These are phyloP conservation scores for Sclerotinia minor DNA, from an alignment of 2,329 filamentous ascomycete genomes.

Conservation along the genomic window DNA sequence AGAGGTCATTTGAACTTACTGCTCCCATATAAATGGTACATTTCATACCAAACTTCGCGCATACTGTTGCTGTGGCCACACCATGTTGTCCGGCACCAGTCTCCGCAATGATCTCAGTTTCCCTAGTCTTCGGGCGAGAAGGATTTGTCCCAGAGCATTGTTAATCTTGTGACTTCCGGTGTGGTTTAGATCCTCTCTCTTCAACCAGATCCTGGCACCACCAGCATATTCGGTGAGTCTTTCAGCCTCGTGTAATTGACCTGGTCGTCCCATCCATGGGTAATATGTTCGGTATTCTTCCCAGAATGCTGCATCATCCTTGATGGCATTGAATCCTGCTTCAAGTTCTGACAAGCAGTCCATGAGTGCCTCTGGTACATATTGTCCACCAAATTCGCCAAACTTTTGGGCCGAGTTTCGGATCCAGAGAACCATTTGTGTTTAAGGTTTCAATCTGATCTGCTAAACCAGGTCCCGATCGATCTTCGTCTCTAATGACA, in stretches of 20 bases:
- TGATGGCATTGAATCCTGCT: constrained; percentile 83
- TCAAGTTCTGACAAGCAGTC: constrained; percentile 91
- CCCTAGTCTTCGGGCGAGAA: constrained; percentile 80
- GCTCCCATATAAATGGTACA: constrained; percentile 99
- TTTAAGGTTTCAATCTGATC: constrained; percentile 72
- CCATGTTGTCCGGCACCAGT: constrained; percentile 97
- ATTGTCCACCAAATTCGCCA: constrained; percentile 94
- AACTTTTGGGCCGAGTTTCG: constrained; percentile 76
- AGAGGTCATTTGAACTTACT: constrained; percentile 33
- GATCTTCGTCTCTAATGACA: constrained; percentile 53
- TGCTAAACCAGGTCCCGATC: constrained; percentile 35
- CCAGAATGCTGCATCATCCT: constrained; percentile 90
- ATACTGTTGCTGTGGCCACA: constrained; percentile 95
- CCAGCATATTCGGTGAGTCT: constrained; percentile 85
- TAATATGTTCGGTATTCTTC: constrained; percentile 96
- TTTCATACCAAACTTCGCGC: constrained; percentile 97
- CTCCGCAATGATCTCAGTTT: constrained; percentile 96
- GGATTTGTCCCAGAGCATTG: constrained; percentile 91
- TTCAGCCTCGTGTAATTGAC: constrained; percentile 85
- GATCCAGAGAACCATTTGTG: constrained; percentile 48
- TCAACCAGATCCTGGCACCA: constrained; percentile 95
- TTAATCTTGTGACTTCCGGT: constrained; percentile 99
- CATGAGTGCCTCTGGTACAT: constrained; percentile 97
- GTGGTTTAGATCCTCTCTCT: constrained; percentile 96
- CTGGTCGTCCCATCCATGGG: constrained; percentile 93